Base-by-base conservation (phyloP, 2,329 filamentous ascomycete genomes). In the Neonectria magnoliae region DNA sequence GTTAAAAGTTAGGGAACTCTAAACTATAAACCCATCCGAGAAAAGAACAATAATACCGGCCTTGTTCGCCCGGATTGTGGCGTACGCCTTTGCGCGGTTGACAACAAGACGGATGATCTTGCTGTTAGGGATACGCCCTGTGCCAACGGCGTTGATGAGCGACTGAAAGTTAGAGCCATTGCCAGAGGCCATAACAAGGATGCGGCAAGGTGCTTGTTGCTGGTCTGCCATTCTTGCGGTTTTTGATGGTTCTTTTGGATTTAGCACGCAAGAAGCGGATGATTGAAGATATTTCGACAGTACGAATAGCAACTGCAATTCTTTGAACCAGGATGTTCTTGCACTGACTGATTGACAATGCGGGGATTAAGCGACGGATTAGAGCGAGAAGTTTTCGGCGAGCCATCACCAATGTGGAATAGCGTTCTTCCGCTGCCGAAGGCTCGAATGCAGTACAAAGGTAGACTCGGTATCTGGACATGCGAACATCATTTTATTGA, bases 151-250 rank as follows among this genome's bases (percentile, higher is more conserved):
- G 68, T 87, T 83, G 48, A 87, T 82, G 55, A 97, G 84, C 62
- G 92, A 92, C 82, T 95, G 91, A 20, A 94, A 88, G 77, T 95
- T 95, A 42, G 90, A 89, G 71, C 93, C 93, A 69, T 86, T 90
- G 78, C 92, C 91, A 54, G 89, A 91, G 77, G 90, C 90, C 75
- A 93, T 87, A 71, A 93, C 88, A 57, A 90, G 85, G 71, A 92
- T 84, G 61, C 86, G 87, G 72, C 81, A 84, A 41, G 62, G 44
- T 20, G 53, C 45, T 33, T 36, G 48, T 33, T 59, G 44, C n/a
- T 41, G 38, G 38, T 41, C 38, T n/a, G 38, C 38, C 38, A 41
- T 41, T n/a, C 7, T 41, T 41, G 38, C 38, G 33, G 13, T 14
- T 36, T 36, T 36, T 14, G 33, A 36, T 36, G 33, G 14, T 13